These are phyloP conservation scores for Harringtonia aguacate DNA, from an alignment of 2,329 filamentous ascomycete species.

Conservation along the genomic window DNA sequence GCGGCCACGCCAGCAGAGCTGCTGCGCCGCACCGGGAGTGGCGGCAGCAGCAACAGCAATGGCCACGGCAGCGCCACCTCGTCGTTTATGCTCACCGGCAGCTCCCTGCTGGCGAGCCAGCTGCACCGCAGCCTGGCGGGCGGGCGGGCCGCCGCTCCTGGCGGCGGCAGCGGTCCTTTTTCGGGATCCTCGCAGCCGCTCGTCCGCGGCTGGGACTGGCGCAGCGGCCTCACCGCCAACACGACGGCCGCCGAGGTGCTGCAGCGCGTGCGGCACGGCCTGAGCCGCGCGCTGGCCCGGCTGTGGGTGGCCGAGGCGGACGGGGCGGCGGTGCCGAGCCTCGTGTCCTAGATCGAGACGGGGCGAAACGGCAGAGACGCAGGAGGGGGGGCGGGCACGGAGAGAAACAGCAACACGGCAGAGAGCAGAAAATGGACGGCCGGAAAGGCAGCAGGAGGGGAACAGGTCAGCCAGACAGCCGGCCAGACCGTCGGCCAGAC, in stretches of 20 bases:
- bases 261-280: constrained; percentile 55
- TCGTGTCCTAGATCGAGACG: not conserved
- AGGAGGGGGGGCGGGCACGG: not conserved
- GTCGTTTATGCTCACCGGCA: constrained; percentile 62
- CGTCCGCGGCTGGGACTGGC: constrained; percentile 44
- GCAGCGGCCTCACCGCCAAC: constrained; percentile 41
- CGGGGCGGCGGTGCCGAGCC: constrained; percentile 7
- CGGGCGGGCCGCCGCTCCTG: constrained; percentile 34
- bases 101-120: constrained; percentile 56
- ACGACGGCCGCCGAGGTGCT: constrained; percentile 62
- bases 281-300: constrained; percentile 64
- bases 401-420: no score
- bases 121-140: constrained; percentile 49
- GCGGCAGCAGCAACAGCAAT: not conserved
- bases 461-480: no score
- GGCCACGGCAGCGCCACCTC: constrained; percentile 21
- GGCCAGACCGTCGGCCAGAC: no score
- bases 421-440: no score
- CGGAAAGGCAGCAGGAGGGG: no score
- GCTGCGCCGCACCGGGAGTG: constrained; percentile 42
- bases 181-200: no score
- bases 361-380: not conserved
- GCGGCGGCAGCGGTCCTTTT: constrained; percentile 22
- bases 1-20: constrained; percentile 55
- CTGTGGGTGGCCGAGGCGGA: constrained; percentile 60